Evolutionary conservation across 208 protist genomes (phyloP), one percentile per base, ranked within the genome.

Genomic region (Leishmania amazonensis): DNA sequence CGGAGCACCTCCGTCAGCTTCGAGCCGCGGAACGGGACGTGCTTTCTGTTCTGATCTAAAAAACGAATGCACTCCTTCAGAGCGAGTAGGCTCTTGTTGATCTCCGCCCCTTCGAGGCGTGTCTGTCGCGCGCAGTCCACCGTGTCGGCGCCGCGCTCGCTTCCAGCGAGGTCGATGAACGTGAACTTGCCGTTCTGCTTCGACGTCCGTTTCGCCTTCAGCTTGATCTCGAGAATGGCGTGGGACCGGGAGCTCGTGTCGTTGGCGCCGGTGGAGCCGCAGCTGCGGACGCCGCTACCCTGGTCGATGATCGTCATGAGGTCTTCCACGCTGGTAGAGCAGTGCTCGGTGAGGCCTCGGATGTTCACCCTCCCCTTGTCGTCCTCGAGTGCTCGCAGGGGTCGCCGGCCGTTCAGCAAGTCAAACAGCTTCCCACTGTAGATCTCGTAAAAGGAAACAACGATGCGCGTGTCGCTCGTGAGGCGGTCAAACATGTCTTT

Each of bases 221-320:
- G 87, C 78, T 90, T 91, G 19, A 97, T 80, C 64, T 92, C 80
- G 31, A 99, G 92, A 76, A 99, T 98, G 24, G 98, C 98, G 91
- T 99, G 99, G 1, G 98, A 99, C 40, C 98, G 90, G 38, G 90
- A 97, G 82, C 96, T 99, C 31, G 88, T 90, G 58, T 96, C 94
- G 89, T 99, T 99, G 81, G 98, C 98, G 21, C 96, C 91, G 3
- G 98, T 99, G 74, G 88, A 89, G 24, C 94, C 98, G 31, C 92
- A 93, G 83, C 90, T 95, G 58, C 97, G 91, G 35, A 91, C 78
- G 21, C 87, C 78, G 42, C 89, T 91, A n/a, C 98, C 98, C 76
- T 89, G 81, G 64, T 96, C 94, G 47, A 99, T 90, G 68, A 97
- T 90, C 49, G 73, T 62, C 85, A 93, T 92, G 65, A 91, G 82